Conservation (phyloP, 2,329 filamentous ascomycete species). For the Chaetothyriales sp. region DNA sequence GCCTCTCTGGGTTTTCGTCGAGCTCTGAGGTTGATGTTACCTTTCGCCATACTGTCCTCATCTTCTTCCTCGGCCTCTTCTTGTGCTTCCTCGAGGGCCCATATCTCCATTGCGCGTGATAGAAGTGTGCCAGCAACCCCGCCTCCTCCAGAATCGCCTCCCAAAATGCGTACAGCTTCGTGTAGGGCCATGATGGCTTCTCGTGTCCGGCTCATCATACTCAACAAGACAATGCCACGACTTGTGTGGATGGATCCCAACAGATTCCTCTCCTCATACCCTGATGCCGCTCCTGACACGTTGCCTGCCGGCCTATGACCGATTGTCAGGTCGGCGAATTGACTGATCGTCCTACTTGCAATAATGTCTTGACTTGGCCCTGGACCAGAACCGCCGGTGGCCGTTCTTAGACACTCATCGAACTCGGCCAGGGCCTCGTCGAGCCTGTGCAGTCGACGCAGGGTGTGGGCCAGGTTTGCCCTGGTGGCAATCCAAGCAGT, state of each 20-base stretch:
- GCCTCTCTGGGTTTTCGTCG: constrained; percentile 7
- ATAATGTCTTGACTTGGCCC: constrained; percentile 1
- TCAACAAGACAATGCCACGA: constrained; percentile 67
- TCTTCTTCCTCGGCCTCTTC: constrained; percentile 4
- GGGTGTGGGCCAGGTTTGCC: constrained; percentile 80
- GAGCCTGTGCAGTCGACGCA: constrained; percentile 56
- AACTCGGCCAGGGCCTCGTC: constrained; percentile 66
- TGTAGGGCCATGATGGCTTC: constrained; percentile 74
- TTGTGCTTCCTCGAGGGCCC: constrained; percentile 29
- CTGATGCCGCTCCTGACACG: constrained; percentile 27
- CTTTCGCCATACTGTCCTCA: constrained; percentile 1
- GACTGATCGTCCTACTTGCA: constrained; percentile 5
- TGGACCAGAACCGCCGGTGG: constrained; percentile 49
- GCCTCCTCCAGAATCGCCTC: constrained; percentile 34
- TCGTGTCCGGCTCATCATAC: constrained; percentile 53
- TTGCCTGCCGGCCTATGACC: constrained; percentile 6
- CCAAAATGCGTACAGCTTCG: constrained; percentile 43
- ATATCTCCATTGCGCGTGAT: constrained; percentile 32
- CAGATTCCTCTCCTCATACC: constrained; percentile 34
- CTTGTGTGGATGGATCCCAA: constrained; percentile 35
- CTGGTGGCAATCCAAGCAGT: constrained; percentile 71
- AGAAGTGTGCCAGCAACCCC: constrained; percentile 34
- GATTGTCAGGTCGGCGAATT: constrained; percentile 12
- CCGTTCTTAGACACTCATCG: constrained; percentile 71
- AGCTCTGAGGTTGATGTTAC: constrained; percentile 2